These are phyloP conservation scores for Coniosporium tulheliwenetii DNA, from an alignment of 2,329 filamentous ascomycete genomes.

Conservation along the genomic window DNA sequence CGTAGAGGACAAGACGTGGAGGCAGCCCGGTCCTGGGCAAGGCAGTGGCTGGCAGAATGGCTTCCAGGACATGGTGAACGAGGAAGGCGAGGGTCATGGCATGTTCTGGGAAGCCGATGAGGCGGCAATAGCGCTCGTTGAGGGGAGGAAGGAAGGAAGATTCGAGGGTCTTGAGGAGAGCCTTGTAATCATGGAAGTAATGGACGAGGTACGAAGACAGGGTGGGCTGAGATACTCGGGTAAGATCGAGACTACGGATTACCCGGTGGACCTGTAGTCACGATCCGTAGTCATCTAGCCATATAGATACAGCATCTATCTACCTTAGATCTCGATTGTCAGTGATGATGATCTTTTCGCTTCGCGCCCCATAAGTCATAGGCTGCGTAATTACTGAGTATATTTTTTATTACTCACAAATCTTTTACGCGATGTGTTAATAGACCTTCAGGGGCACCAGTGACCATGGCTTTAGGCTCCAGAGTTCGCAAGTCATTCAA, in stretches of 20 bases:
- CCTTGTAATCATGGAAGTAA: slow-evolving; percentile 68
- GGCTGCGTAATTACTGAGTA: no score
- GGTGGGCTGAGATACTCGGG: slow-evolving; percentile 47
- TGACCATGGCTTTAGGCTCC: no score
- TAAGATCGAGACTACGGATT: slow-evolving; percentile 46
- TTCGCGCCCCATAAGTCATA: no score
- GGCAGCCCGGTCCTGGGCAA: slow-evolving; percentile 29
- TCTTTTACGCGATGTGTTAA: no score
- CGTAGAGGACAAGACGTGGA: slow-evolving; percentile 30
- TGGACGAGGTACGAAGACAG: slow-evolving; percentile 54
- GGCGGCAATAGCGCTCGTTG: slow-evolving; percentile 56
- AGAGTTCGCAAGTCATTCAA: no score
- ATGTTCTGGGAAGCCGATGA: slow-evolving; percentile 88
- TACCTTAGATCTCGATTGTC: no score
- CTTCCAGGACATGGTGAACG: slow-evolving; percentile 23
- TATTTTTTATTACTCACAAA: no score
- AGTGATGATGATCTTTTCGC: no score
- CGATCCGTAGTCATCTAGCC: no score
- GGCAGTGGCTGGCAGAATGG: slow-evolving; percentile 31
- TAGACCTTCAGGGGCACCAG: no score
- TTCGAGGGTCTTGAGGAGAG: slow-evolving; percentile 60
- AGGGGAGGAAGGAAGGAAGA: slow-evolving; percentile 62
- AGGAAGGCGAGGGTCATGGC: slow-evolving; percentile 46
- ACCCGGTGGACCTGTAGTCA: slow-evolving; percentile 23
- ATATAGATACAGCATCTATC: no score